phyloP scores from a whole-genome alignment of 371 early-diverging fungal genomes.

The Antonospora locustae region DNA sequence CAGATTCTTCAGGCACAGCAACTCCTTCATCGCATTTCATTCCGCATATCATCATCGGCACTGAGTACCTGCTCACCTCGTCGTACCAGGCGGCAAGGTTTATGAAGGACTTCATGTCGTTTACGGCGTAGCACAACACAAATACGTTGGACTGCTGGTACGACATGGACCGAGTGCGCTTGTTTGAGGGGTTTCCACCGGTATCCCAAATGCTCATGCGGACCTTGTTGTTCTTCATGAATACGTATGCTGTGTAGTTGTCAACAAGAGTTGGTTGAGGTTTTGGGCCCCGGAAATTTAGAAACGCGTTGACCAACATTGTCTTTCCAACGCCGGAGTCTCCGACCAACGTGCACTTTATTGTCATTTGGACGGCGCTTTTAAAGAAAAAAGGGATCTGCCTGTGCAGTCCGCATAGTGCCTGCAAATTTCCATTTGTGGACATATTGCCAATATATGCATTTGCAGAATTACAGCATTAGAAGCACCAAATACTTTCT shows the following conservation, averaged over 20 bases:
- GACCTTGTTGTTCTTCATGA: slow-evolving; percentile 58
- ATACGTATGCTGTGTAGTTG: slow-evolving; percentile 65
- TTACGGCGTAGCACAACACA: slow-evolving; percentile 67
- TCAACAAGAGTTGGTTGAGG: slow-evolving; percentile 59
- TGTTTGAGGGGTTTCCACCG: slow-evolving; percentile 70
- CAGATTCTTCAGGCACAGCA: slow-evolving; percentile 68
- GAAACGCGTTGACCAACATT: slow-evolving; percentile 29
- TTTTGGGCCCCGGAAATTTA: slow-evolving; percentile 4
- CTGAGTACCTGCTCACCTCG: slow-evolving; percentile 75
- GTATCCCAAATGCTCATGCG: slow-evolving; percentile 76
- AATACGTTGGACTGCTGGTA: slow-evolving; percentile 75
- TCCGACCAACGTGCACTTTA: slow-evolving; percentile 45
- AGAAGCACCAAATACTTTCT: too few species aligned
- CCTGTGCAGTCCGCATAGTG: too few species aligned
- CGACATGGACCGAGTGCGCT: slow-evolving; percentile 64
- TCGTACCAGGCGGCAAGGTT: slow-evolving; percentile 70
- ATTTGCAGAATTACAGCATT: too few species aligned
- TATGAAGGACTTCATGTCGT: slow-evolving; percentile 63
- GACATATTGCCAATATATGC: too few species aligned
- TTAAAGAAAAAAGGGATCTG: slow-evolving; percentile 13
- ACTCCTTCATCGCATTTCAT: slow-evolving; percentile 90
- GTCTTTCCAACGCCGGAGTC: slow-evolving; percentile 41
- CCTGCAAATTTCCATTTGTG: too few species aligned
- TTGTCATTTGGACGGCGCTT: slow-evolving; percentile 23
- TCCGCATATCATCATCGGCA: slow-evolving; percentile 85